Conservation (phyloP, 352 stramenopile species). For the Pythium folliculosum region DNA sequence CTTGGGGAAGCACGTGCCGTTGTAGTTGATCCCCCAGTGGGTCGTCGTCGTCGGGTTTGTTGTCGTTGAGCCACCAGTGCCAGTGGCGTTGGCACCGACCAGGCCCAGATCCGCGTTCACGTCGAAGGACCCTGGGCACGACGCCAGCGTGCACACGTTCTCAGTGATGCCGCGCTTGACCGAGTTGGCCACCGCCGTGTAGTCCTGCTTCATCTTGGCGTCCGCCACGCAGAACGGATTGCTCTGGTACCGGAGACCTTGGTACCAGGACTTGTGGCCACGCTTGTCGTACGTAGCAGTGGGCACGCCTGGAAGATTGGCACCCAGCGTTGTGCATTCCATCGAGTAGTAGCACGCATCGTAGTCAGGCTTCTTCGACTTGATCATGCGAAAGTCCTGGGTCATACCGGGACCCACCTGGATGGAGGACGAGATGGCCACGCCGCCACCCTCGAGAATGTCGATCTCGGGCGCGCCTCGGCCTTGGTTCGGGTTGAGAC, state of each 20-base stretch:
- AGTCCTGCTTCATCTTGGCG: constrained; percentile 27
- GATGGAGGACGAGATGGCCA: constrained; percentile 82
- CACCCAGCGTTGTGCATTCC: constrained; percentile 43
- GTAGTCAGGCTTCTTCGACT: constrained; percentile 2
- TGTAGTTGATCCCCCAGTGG: constrained; percentile 36
- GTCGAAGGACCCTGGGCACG: constrained; percentile 37
- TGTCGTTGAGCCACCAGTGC: constrained; percentile 35
- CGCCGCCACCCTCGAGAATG: constrained; percentile 76
- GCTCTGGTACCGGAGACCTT: constrained; percentile 53
- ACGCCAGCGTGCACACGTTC: constrained; percentile 39
- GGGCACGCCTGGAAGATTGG: constrained; percentile 18
- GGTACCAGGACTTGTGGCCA: constrained; percentile 53
- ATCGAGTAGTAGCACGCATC: constrained; percentile 42
- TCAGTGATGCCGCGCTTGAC: constrained; percentile 33
- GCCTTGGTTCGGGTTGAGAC: constrained; percentile 44
- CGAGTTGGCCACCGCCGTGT: constrained; percentile 45
- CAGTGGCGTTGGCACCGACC: constrained; percentile 35
- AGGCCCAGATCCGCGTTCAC: constrained; percentile 42
- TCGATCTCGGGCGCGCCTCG: constrained; percentile 91
- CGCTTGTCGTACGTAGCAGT: constrained; percentile 41
- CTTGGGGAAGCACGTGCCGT: constrained; percentile 6
- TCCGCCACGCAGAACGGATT: constrained; percentile 43
- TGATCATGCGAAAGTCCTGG: constrained; percentile 39
- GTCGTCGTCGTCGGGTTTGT: not conserved
- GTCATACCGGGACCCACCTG: constrained; percentile 81